These are phyloP conservation scores for Trichosanthes cucumerina DNA, from an alignment of 306 rosid genomes.

Conservation along the genomic window DNA sequence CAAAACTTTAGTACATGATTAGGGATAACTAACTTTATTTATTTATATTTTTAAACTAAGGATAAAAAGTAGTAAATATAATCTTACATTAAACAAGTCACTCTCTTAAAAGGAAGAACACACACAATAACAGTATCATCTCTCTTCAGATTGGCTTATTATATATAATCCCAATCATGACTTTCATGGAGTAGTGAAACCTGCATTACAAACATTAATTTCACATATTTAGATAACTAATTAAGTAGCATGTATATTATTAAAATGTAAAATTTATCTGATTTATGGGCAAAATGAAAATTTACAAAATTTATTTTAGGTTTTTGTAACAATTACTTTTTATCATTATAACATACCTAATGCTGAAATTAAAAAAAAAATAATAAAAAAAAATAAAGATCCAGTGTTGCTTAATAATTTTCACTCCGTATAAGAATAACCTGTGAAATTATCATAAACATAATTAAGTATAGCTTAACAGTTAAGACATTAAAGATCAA, in stretches of 20 bases:
- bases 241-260: neutral
- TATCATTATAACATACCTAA: too few relatives aligned
- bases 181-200: conserved; percentile 1
- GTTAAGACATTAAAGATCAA: too few relatives aligned
- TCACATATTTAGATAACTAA: neutral
- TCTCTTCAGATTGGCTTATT: neutral
- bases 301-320: too few relatives aligned
- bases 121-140: neutral
- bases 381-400: too few relatives aligned
- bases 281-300: too few relatives aligned
- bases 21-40: neutral
- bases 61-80: neutral
- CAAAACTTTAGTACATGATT: too few relatives aligned
- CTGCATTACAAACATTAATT: neutral
- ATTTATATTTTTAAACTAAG: neutral
- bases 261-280: neutral
- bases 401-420: too few relatives aligned
- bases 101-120: neutral
- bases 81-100: neutral
- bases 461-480: too few relatives aligned
- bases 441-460: too few relatives aligned
- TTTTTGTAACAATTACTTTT: too few relatives aligned
- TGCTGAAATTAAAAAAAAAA: too few relatives aligned
- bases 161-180: neutral
- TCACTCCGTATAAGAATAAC: too few relatives aligned